phyloP scores from a whole-genome alignment of 1,139 yeast species.

The Entelexis sorbosivorans region DNA sequence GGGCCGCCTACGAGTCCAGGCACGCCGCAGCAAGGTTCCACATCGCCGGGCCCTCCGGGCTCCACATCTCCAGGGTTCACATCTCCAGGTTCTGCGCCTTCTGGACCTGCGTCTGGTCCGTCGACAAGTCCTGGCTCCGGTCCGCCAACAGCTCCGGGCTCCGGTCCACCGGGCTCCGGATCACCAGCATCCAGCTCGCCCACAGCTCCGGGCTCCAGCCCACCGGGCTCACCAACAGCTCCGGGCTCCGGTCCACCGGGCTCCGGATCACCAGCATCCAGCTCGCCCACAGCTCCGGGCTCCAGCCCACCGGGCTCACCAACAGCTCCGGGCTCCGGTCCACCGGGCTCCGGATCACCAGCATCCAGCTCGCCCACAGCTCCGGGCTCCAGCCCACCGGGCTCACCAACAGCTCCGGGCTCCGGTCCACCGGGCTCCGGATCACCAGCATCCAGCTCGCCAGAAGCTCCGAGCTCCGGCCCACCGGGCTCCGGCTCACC shows the following conservation, averaged over 20 bases:
- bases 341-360: too few species aligned
- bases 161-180: neutral
- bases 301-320: too few species aligned
- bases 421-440: too few species aligned
- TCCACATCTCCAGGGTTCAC: neutral
- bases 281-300: too few species aligned
- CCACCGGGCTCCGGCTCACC: neutral
- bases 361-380: too few species aligned
- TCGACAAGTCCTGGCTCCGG: neutral
- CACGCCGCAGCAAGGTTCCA: neutral
- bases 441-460: too few species aligned
- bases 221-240: neutral
- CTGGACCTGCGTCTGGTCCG: neutral
- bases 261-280: too few species aligned
- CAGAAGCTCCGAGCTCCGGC: too few species aligned
- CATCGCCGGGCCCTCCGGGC: neutral
- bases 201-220: neutral
- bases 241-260: too few species aligned
- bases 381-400: too few species aligned
- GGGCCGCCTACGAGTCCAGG: neutral
- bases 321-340: too few species aligned
- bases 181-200: neutral
- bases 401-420: too few species aligned
- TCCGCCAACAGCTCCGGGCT: neutral
- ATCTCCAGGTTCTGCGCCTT: neutral